These are phyloP conservation scores for Chenopodium album DNA, from an alignment of 148 eudicot species.

Conservation along the genomic window DNA sequence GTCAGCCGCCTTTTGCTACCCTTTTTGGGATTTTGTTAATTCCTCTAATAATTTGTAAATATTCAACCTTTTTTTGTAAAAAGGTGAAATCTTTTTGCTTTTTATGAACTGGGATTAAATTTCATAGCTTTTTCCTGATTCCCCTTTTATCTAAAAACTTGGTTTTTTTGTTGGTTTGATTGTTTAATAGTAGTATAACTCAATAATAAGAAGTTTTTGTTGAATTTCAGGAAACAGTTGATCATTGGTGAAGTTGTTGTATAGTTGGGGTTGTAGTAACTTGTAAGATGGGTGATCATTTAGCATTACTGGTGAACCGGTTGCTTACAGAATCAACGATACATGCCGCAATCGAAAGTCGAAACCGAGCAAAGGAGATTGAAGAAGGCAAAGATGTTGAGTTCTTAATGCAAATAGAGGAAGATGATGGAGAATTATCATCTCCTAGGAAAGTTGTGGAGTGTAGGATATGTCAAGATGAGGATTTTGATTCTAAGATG, in stretches of 20 bases:
- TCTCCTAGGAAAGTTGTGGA: constrained; percentile 68
- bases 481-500: constrained; percentile 76
- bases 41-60: constrained; percentile 1
- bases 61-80: neutral
- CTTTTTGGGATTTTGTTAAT: constrained; percentile 9
- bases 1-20: neutral
- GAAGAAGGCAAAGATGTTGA: constrained; percentile 32
- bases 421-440: constrained; percentile 22
- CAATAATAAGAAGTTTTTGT: neutral
- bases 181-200: neutral
- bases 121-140: neutral
- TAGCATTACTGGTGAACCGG: constrained; percentile 77
- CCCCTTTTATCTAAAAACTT: neutral
- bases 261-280: neutral
- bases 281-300: constrained; percentile 86
- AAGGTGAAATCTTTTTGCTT: constrained; percentile 8
- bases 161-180: neutral
- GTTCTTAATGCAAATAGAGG: constrained; percentile 28
- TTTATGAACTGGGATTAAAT: no score
- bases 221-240: constrained; percentile 8
- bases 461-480: constrained; percentile 97
- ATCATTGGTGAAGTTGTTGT: neutral
- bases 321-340: constrained; percentile 90
- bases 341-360: constrained; percentile 77
- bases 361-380: constrained; percentile 37